phyloP scores from a whole-genome alignment of 352 stramenopile species.

The Thraustotheca clavata region DNA sequence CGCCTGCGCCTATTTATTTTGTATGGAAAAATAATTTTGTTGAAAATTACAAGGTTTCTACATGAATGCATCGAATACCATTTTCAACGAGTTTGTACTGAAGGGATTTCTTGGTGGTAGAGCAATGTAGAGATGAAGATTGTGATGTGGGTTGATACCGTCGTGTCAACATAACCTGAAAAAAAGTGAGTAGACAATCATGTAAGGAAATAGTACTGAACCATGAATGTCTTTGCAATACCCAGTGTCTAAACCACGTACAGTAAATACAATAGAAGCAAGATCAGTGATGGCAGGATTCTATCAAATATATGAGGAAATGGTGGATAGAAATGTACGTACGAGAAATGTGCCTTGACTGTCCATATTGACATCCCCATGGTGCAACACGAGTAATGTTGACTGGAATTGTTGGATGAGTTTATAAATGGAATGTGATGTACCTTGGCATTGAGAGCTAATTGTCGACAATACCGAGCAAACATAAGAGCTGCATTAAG shows the following conservation, averaged over 20 bases:
- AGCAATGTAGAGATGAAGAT: conserved; percentile 6
- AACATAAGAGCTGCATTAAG: conserved; percentile 36
- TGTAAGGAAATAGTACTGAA: conserved; percentile 29
- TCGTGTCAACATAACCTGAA: background rate
- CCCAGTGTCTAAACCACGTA: conserved; percentile 46
- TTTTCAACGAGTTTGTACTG: conserved; percentile 69
- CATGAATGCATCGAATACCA: conserved; percentile 48
- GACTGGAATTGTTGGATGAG: background rate
- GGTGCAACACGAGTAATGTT: conserved; percentile 51
- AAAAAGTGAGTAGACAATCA: background rate
- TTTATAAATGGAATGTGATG: background rate
- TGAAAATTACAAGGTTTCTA: conserved; percentile 6
- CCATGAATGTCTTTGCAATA: conserved; percentile 74
- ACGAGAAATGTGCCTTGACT: background rate
- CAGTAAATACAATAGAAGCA: conserved; percentile 39
- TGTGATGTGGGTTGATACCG: background rate
- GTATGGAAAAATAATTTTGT: conserved; percentile 23
- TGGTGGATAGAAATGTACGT: background rate
- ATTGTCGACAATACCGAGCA: conserved; percentile 50
- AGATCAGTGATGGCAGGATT: conserved; percentile 42
- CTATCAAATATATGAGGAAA: conserved; percentile 23
- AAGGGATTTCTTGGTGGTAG: conserved; percentile 28
- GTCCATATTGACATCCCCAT: conserved; percentile 37
- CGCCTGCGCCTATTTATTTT: conserved; percentile 59
- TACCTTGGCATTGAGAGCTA: conserved; percentile 43